These are phyloP conservation scores for Pseudogymnoascus sp. DNA, from an alignment of 2,329 filamentous ascomycete species.

Conservation along the genomic window DNA sequence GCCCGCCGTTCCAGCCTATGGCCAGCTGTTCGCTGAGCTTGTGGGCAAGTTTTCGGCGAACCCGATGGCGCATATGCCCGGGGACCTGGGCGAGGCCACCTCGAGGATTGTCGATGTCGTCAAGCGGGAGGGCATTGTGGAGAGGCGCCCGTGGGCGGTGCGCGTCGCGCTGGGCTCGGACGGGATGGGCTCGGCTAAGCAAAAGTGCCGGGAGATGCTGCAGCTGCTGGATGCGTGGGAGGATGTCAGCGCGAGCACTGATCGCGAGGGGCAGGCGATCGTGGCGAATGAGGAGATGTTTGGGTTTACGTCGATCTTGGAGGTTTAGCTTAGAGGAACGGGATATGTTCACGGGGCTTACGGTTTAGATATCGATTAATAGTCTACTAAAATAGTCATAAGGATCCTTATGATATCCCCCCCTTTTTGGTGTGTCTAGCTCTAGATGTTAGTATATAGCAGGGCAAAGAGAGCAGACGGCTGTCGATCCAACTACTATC, in stretches of 20 bases:
- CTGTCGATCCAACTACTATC: no score
- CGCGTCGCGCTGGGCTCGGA: constrained; percentile 49
- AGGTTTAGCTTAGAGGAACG: no score
- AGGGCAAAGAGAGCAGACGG: no score
- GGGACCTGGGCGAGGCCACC: constrained; percentile 46
- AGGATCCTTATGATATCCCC: no score
- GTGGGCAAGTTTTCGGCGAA: constrained; percentile 27
- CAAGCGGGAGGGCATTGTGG: constrained; percentile 40
- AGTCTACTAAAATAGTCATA: no score
- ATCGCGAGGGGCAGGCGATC: constrained; percentile 16
- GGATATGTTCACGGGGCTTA: no score
- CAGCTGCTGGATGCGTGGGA: constrained; percentile 43
- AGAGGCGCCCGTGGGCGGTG: constrained; percentile 42
- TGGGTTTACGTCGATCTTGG: no score
- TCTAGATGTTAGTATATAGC: no score
- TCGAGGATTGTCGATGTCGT: constrained; percentile 47
- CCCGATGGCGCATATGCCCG: constrained; percentile 42
- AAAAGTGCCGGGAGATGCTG: constrained; percentile 37
- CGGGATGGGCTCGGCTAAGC: constrained; percentile 33
- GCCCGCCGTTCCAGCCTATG: no score
- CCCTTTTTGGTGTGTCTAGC: no score
- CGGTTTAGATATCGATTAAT: no score
- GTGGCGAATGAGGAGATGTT: no score
- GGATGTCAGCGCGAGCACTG: constrained; percentile 33
- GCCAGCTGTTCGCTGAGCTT: constrained; percentile 14